Conservation (phyloP, 78 protist species). For the Speleostelium caveatum region DNA sequence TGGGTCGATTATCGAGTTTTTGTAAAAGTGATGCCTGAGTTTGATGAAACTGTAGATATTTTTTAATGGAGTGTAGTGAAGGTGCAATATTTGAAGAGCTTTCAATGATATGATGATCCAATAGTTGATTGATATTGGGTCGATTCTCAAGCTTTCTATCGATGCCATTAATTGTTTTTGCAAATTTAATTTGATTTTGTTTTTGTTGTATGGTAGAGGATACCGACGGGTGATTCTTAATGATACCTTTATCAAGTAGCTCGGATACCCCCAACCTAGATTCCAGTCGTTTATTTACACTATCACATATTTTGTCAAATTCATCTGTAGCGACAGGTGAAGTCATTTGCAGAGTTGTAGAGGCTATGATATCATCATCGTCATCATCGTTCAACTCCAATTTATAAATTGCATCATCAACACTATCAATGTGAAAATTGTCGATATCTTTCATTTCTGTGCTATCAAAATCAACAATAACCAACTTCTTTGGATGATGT, state of each 20-base stretch:
- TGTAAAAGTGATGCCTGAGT: conserved; percentile 1
- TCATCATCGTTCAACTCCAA: no score
- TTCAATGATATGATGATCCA: conserved; percentile 13
- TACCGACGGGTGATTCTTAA: conserved; percentile 20
- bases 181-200: conserved; percentile 22
- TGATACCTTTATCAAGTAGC: conserved; percentile 23
- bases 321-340: no score
- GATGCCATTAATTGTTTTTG: background rate
- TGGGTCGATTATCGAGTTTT: conserved; percentile 32
- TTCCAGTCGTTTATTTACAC: conserved; percentile 1
- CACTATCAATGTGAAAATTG: no score
- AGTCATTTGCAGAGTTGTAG: no score
- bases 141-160: conserved; percentile 13
- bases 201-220: conserved; percentile 22
- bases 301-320: conserved; percentile 16
- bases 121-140: conserved; percentile 17
- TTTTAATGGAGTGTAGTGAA: conserved; percentile 28
- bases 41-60: conserved; percentile 12
- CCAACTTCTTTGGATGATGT: no score
- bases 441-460: no score
- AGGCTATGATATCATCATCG: no score
- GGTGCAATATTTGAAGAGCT: conserved; percentile 20
- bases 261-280: background rate
- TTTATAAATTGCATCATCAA: no score
- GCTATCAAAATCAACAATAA: no score